Evolutionary conservation across 768 basidiomycete species (phyloP).

Genomic region (Paxillus involutus): DNA sequence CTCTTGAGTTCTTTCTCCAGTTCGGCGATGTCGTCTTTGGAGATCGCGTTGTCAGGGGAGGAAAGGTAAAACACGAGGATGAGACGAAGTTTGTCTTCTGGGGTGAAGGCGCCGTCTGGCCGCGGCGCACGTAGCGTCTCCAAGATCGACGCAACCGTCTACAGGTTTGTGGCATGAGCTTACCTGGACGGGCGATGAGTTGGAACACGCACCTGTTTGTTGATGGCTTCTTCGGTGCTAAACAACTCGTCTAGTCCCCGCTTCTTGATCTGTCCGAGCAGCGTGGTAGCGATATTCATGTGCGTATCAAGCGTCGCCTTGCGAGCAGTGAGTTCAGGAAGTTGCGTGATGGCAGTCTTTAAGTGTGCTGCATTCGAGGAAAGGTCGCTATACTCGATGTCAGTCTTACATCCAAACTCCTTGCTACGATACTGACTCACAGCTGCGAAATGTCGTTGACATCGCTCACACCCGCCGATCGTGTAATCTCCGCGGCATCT

Average conservation of each 20-base stretch:
- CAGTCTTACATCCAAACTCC: slow-evolving; percentile 1
- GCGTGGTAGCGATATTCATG: slow-evolving; percentile 98
- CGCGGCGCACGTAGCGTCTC: slow-evolving; percentile 81
- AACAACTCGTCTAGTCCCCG: slow-evolving; percentile 96
- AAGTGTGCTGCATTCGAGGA: slow-evolving; percentile 91
- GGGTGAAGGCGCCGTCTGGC: slow-evolving; percentile 61
- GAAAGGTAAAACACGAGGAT: slow-evolving; percentile 96
- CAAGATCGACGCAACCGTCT: slow-evolving; percentile 80
- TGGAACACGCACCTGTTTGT: slow-evolving; percentile 63
- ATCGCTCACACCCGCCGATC: slow-evolving; percentile 94
- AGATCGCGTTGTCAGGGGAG: slow-evolving; percentile 71
- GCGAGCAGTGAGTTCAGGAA: slow-evolving; percentile 94
- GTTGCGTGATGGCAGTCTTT: slow-evolving; percentile 94
- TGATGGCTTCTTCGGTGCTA: slow-evolving; percentile 89
- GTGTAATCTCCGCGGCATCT: slow-evolving; percentile 95
- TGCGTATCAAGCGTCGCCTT: slow-evolving; percentile 97
- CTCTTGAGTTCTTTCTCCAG: slow-evolving; percentile 85
- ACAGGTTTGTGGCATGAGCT: slow-evolving; percentile 1
- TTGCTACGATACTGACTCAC: slow-evolving; percentile 45
- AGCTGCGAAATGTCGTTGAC: slow-evolving; percentile 93
- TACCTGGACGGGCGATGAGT: neutral
- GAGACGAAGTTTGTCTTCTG: slow-evolving; percentile 88
- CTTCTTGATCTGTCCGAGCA: slow-evolving; percentile 93
- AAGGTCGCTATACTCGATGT: slow-evolving; percentile 61
- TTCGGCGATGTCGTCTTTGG: slow-evolving; percentile 87